Conservation (phyloP, 305 asterid genomes). For the Fraxinus nigra region DNA sequence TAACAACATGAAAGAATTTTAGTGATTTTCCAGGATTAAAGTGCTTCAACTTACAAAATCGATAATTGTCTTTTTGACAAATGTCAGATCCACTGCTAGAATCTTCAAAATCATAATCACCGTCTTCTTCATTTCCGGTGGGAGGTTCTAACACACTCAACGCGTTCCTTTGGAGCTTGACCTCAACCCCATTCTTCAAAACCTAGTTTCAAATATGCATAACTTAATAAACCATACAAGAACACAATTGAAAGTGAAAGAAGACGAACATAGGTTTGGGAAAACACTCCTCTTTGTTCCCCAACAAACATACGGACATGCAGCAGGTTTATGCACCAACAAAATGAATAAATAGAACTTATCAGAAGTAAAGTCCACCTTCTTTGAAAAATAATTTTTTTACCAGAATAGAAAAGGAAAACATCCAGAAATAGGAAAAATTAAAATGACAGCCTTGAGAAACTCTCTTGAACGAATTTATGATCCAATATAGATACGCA, state of each 20-base stretch:
- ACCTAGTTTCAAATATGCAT: constrained; percentile 44
- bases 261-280: neutral
- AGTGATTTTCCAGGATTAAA: neutral
- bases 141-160: constrained; percentile 89
- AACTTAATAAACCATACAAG: neutral
- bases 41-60: constrained; percentile 53
- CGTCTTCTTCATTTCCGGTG: constrained; percentile 81
- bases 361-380: neutral
- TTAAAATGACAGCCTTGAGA: neutral
- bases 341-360: neutral
- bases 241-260: neutral
- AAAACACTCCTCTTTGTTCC: neutral
- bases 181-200: constrained; percentile 93
- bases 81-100: constrained; percentile 86
- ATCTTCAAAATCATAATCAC: constrained; percentile 65
- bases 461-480: neutral
- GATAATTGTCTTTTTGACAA: constrained; percentile 58
- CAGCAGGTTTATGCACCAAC: neutral
- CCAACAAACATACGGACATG: neutral
- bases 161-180: constrained; percentile 93
- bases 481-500: neutral
- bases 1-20: neutral
- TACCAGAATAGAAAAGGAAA: neutral
- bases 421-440: neutral
- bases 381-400: neutral